Evolutionary conservation across 352 stramenopile species (phyloP), one percentile per base, ranked within the genome.

Genomic region (Elongisporangium undulatum): DNA sequence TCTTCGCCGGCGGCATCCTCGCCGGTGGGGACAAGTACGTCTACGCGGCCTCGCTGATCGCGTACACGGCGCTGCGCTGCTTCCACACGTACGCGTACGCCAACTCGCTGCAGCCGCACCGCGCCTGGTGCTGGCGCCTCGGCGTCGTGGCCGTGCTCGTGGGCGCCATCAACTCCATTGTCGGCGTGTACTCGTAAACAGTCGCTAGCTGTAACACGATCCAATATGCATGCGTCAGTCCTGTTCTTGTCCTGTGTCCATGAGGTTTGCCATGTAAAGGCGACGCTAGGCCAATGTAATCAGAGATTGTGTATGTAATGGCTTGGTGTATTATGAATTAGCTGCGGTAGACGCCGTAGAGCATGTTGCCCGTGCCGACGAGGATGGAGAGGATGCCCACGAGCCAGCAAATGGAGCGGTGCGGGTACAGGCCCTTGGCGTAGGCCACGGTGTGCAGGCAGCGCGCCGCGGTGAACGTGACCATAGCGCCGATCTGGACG

Each of bases 371-470:
- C n/a, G 67, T 49, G 1, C 70, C 72, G n/a, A 69, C 57, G 7
- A 67, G 34, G 4, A 67, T 85, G 16, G 64, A 61, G 15, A 80
- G 56, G 50, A 83, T 56, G 49, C 71, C 72, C 48, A 72, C 59
- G n/a, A 68, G 54, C 66, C 69, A 80, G 58, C 69, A 79, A 34
- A 72, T 55, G 41, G 66, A 64, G 57, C 76, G 76, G 34, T 80
- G 64, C 51, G 75, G 77, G 59, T 87, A 72, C 59, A 79, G 65
- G 22, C 57, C 61, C 49, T 82, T 68, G 29, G 71, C 77, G 50
- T 83, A 87, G 12, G 73, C 68, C 49, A 75, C 55, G 39, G 77
- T 87, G 68, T 83, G 73, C 41, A 66, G 56, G 50, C 69, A 68
- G 38, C 77, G 74, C 50, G 65, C 68, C 4, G 71, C 45, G 3